Conservation (phyloP, 768 basidiomycete species). For the Tulasnella sp. region DNA sequence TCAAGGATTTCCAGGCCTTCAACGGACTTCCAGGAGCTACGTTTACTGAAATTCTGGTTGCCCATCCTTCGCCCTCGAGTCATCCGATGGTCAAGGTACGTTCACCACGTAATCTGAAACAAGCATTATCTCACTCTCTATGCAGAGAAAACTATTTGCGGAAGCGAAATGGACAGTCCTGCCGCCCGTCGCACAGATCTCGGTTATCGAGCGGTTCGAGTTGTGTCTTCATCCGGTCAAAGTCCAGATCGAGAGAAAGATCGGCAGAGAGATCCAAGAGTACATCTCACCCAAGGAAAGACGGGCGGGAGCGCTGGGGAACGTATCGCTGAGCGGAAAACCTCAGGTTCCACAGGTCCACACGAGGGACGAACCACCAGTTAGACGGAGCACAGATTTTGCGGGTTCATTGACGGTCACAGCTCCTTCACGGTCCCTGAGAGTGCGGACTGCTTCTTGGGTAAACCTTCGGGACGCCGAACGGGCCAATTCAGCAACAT, state of each 20-base stretch:
- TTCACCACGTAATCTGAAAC: not conserved
- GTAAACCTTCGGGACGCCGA: conserved; percentile 1
- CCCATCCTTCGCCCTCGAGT: conserved; percentile 41
- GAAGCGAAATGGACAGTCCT: conserved; percentile 72
- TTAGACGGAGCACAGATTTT: not conserved
- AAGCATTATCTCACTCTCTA: conserved; percentile 4
- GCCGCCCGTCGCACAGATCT: conserved; percentile 90
- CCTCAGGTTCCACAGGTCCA: not conserved
- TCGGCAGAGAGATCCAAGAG: conserved; percentile 75
- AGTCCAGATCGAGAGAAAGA: conserved; percentile 74
- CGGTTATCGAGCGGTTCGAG: conserved; percentile 76
- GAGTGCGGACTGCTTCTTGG: not conserved
- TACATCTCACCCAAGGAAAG: conserved; percentile 72
- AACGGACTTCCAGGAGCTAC: conserved; percentile 74
- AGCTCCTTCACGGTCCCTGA: not conserved
- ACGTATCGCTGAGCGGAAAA: not conserved
- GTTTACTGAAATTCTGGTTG: conserved; percentile 78
- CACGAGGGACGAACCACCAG: not conserved
- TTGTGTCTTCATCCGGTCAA: conserved; percentile 78
- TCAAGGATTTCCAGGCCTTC: conserved; percentile 74
- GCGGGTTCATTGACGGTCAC: not conserved
- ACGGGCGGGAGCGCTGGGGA: conserved; percentile 25
- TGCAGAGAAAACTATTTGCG: conserved; percentile 62
- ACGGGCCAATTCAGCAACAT: conserved; percentile 15
- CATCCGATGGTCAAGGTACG: conserved; percentile 65